Evolutionary conservation across 2,329 filamentous ascomycete species (phyloP).

Genomic region (Westerdykella sp.): DNA sequence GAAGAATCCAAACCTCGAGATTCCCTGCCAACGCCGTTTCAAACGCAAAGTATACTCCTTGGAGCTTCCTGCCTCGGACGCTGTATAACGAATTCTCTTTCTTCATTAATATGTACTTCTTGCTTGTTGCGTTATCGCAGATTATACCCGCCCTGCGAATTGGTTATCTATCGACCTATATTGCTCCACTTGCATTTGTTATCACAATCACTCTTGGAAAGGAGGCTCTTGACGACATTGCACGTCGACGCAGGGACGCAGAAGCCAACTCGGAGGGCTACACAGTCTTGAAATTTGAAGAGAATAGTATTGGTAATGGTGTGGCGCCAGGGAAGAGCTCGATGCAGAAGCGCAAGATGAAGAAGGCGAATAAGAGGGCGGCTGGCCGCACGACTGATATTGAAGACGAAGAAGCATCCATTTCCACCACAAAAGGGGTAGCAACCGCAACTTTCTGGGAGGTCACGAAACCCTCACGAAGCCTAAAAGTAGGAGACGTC

Average conservation of each 20-base stretch:
- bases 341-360: slow-evolving; percentile 26
- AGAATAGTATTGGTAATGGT: slow-evolving; percentile 40
- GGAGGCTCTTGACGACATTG: slow-evolving; percentile 91
- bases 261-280: slow-evolving; percentile 94
- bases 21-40: slow-evolving; percentile 90
- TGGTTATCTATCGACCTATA: slow-evolving; percentile 89
- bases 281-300: slow-evolving; percentile 66
- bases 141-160: slow-evolving; percentile 84
- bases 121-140: slow-evolving; percentile 90
- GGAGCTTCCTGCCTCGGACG: slow-evolving; percentile 89
- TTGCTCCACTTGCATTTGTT: slow-evolving; percentile 87
- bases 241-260: slow-evolving; percentile 73
- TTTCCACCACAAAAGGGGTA: slow-evolving; percentile 34
- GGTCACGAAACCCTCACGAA: slow-evolving; percentile 72
- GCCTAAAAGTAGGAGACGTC: slow-evolving; percentile 92
- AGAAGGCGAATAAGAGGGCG: slow-evolving; percentile 28
- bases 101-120: slow-evolving; percentile 99
- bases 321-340: slow-evolving; percentile 26
- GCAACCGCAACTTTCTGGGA: slow-evolving; percentile 55
- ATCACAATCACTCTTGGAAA: slow-evolving; percentile 89
- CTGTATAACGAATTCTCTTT: slow-evolving; percentile 99
- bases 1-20: slow-evolving; percentile 62
- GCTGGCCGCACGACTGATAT: slow-evolving; percentile 56
- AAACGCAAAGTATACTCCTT: slow-evolving; percentile 94
- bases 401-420: slow-evolving; percentile 58